These are phyloP conservation scores for Hymenoscyphus salicellus DNA, from an alignment of 2,329 filamentous ascomycete species.

Conservation along the genomic window DNA sequence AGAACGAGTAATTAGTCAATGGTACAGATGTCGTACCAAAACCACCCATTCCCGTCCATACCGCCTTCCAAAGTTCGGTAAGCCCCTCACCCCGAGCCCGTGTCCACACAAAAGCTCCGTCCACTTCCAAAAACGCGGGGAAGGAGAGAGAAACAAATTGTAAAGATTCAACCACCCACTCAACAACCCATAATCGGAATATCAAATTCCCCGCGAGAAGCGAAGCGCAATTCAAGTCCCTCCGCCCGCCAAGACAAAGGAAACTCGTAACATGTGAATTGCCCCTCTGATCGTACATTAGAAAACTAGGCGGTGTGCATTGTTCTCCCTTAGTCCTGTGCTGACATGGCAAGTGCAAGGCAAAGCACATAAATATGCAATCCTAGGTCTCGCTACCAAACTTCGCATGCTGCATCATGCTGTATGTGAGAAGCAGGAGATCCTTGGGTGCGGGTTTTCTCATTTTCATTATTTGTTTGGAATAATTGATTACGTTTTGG, in stretches of 20 bases:
- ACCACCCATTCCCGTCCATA: neutral
- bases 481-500: neutral
- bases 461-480: neutral
- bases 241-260: neutral
- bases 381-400: slow-evolving; percentile 4
- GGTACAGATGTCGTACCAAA: neutral
- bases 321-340: neutral
- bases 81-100: neutral
- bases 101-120: neutral
- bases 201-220: neutral
- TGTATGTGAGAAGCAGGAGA: neutral
- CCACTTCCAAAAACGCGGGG: neutral
- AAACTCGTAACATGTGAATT: neutral
- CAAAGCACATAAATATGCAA: neutral
- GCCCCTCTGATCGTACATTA: neutral
- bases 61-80: neutral
- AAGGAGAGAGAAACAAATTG: neutral
- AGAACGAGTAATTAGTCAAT: neutral
- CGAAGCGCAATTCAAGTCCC: neutral
- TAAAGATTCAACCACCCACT: neutral
- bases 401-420: slow-evolving; percentile 1
- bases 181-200: neutral
- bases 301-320: neutral
- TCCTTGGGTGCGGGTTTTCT: slow-evolving; percentile 1
- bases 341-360: neutral